A percentile compares a stretch with the other conserved stretches of the same genome.
phyloP scores from a whole-genome alignment of 2,329 filamentous ascomycete genomes.

The Colletotrichum sp. region DNA sequence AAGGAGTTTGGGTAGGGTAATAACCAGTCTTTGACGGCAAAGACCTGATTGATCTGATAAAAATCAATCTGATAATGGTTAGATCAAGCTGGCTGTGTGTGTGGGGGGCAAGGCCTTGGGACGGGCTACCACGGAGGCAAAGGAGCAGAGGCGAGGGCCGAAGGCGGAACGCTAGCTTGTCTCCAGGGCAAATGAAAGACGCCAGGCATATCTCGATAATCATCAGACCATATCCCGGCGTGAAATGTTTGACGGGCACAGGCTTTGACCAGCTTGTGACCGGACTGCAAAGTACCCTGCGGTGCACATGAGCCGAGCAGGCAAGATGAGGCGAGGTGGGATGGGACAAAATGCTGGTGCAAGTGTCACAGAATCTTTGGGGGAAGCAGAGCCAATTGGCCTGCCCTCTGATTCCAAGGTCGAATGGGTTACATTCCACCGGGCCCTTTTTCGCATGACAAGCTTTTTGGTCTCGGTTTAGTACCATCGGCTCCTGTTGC shows the following conservation, averaged over 20 bases:
- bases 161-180: neutral
- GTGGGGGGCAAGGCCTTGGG: neutral
- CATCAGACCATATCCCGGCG: neutral
- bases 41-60: conserved; percentile 8
- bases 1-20: neutral
- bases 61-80: conserved; percentile 3
- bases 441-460: neutral
- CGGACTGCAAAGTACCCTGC: neutral
- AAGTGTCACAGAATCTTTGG: neutral
- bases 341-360: neutral
- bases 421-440: neutral
- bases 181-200: neutral
- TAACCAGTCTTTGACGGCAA: neutral
- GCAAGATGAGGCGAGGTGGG: neutral
- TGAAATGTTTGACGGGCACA: neutral
- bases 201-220: conserved; percentile 5
- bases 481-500: neutral
- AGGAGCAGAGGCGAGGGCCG: neutral
- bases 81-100: neutral
- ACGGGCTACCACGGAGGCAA: neutral
- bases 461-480: neutral
- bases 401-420: neutral
- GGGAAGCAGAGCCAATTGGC: neutral
- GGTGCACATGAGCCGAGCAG: neutral
- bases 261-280: neutral